Percentiles rank a stretch among this genome's conserved stretches.
Conservation (phyloP, 2,329 filamentous ascomycete species). For the Phyllosticta capitalensis region DNA sequence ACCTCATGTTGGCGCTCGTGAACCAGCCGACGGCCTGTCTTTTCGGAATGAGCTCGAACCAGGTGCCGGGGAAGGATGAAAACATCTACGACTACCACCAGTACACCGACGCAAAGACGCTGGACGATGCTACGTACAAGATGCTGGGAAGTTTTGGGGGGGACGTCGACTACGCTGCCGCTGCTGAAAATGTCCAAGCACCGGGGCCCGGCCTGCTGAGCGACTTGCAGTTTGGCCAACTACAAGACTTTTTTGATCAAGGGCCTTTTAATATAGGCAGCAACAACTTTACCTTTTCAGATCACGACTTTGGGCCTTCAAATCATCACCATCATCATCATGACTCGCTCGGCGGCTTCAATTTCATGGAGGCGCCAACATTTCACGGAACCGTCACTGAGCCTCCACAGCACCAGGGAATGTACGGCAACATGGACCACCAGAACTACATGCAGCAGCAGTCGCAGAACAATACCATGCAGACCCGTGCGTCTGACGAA, state of each 20-base stretch:
- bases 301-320: not conserved
- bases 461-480: not conserved
- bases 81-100: constrained; percentile 4
- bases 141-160: not conserved
- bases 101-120: not conserved
- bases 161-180: constrained; percentile 7
- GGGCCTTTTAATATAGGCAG: constrained; percentile 8
- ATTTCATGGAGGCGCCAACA: constrained; percentile 1
- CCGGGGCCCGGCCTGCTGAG: constrained; percentile 8
- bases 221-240: constrained; percentile 5
- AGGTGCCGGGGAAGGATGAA: constrained; percentile 8
- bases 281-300: constrained; percentile 3
- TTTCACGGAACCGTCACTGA: constrained; percentile 6
- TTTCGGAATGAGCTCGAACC: constrained; percentile 11
- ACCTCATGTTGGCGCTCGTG: constrained; percentile 9
- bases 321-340: not conserved
- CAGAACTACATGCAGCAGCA: not conserved
- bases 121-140: not conserved
- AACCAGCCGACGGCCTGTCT: constrained; percentile 7
- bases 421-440: not conserved
- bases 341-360: not conserved
- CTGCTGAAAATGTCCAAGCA: constrained; percentile 6
- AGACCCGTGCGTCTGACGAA: constrained; percentile 2
- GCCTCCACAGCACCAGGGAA: not conserved
- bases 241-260: constrained; percentile 10